Base-by-base conservation (phyloP, 345 rosid species). In the Camelina neglecta region DNA sequence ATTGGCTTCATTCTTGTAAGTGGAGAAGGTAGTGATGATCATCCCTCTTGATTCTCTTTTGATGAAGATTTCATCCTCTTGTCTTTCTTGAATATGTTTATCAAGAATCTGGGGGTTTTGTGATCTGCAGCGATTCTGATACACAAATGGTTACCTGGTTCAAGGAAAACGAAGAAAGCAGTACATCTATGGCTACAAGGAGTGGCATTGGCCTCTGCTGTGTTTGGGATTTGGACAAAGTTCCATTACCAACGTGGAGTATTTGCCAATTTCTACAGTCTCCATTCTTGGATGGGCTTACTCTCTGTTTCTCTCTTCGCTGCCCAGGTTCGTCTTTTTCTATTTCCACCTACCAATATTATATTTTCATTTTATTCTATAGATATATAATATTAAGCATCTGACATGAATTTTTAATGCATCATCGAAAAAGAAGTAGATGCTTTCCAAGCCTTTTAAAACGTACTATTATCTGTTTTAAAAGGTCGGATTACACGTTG, bases 211-310 rank as follows among this genome's bases (percentile, higher is more conserved):
- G 93, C 80, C 74, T 87, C 77, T 81, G 97, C 95, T 82, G 24
- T 89, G 20, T 88, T 87, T 67, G 98, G 98, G 67, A 86, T 94
- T 39, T 94, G 98, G 97, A 90, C 93, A 4, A 94, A 82, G 81
- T 94, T 94, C 63, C 93, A 84, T 10, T 83, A 84, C 15, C 53
- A 80, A 31, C 72, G 80, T 23, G 98, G 98, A 13, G 24, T 90
- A 54, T 79, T 89, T 54, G 90, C 93, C 38, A 92, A 94, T 80
- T 94, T 94, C 86, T 92, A 81, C 35, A 92, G 90, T 77, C 85
- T 94, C 63, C 98, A 94, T 86, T 94, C 97, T 80, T 94, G 98
- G 98, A 92, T 92, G 95, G 98, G 98, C 51, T 84, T 94, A 72
- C 68, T 87, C 84, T 94, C 95, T 76, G 68, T 94, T 72, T 86